A percentile compares a stretch with the other conserved stretches of the same genome.
Conservation (phyloP, 805 yeast genomes). For the Candida khao-thaluensis region DNA sequence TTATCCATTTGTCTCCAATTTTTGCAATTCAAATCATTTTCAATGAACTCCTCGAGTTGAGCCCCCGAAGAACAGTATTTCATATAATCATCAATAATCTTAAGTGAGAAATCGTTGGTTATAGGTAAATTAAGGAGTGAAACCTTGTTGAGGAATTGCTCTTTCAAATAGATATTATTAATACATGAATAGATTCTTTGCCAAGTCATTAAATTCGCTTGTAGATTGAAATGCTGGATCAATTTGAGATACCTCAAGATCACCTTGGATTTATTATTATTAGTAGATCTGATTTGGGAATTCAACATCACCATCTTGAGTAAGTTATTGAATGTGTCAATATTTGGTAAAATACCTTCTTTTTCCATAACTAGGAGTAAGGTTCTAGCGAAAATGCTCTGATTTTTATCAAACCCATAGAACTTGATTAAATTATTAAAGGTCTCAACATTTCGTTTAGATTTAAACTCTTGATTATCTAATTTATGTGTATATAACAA, state of each 20-base stretch:
- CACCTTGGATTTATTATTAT: slow-evolving; percentile 31
- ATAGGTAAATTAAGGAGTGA: slow-evolving; percentile 33
- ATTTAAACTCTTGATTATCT: slow-evolving; percentile 28
- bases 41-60: slow-evolving; percentile 34
- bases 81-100: slow-evolving; percentile 36
- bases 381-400: slow-evolving; percentile 40
- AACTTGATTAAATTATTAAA: slow-evolving; percentile 40
- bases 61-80: slow-evolving; percentile 24
- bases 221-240: slow-evolving; percentile 23
- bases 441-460: slow-evolving; percentile 32
- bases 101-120: slow-evolving; percentile 26
- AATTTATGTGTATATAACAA: slow-evolving; percentile 38
- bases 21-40: slow-evolving; percentile 27
- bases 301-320: slow-evolving; percentile 32
- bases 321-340: slow-evolving; percentile 39
- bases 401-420: slow-evolving; percentile 41
- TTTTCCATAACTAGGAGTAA: slow-evolving; percentile 40
- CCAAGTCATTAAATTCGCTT: slow-evolving; percentile 35
- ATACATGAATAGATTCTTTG: slow-evolving; percentile 38
- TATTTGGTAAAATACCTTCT: slow-evolving; percentile 41
- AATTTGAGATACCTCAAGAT: slow-evolving; percentile 31
- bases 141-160: slow-evolving; percentile 32
- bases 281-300: slow-evolving; percentile 28
- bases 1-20: slow-evolving; percentile 31
- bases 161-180: slow-evolving; percentile 38